Evolutionary conservation across 179 eudicot genomes (phyloP).

Genomic region (Carnegiea gigantea): DNA sequence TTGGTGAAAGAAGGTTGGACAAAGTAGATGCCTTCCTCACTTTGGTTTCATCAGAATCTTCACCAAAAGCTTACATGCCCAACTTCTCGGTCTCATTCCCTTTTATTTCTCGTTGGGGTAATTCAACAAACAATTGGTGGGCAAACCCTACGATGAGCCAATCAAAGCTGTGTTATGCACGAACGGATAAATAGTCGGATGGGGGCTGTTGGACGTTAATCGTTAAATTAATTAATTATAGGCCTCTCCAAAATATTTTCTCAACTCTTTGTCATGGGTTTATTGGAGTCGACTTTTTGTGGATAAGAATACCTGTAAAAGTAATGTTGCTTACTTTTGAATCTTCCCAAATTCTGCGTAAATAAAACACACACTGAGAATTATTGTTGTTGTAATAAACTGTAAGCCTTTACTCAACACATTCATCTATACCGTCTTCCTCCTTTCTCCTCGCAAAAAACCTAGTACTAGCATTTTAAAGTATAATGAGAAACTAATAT

Average conservation of each 20-base stretch:
- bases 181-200: neutral
- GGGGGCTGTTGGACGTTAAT: slow-evolving; percentile 6
- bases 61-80: slow-evolving; percentile 7
- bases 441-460: too few relatives aligned
- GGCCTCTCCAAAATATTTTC: neutral
- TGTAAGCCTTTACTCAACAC: neutral
- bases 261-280: too few relatives aligned
- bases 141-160: slow-evolving; percentile 4
- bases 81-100: neutral
- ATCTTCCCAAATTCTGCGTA: too few relatives aligned
- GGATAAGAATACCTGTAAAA: too few relatives aligned
- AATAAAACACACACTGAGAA: too few relatives aligned
- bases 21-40: slow-evolving; percentile 14
- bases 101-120: slow-evolving; percentile 22
- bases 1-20: slow-evolving; percentile 1
- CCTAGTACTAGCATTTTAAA: too few relatives aligned
- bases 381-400: too few relatives aligned
- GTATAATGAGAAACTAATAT: too few relatives aligned
- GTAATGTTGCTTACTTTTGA: too few relatives aligned
- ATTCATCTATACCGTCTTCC: too few relatives aligned
- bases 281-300: too few relatives aligned
- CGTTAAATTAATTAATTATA: too few relatives aligned
- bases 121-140: slow-evolving; percentile 31
- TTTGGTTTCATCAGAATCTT: slow-evolving; percentile 30
- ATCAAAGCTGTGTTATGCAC: neutral